Evolutionary conservation across 495 filamentous ascomycete species (phyloP).

Genomic region (Hypoxylon cercidicola): DNA sequence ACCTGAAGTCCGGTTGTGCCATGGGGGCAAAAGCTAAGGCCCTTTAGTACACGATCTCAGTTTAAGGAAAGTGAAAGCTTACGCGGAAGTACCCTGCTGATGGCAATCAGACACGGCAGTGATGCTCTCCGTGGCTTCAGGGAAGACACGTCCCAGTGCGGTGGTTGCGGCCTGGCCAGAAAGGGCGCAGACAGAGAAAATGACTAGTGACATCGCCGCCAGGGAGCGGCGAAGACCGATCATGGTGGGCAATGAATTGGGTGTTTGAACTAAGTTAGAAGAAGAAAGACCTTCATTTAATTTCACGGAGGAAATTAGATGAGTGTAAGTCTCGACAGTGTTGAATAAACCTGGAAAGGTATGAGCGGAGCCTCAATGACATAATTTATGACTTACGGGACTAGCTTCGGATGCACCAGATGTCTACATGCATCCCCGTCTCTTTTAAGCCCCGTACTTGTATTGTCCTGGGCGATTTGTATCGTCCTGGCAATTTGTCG

Average conservation of each 20-base stretch:
- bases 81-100: conserved; percentile 51
- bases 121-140: conserved; percentile 14
- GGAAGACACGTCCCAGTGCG: too few relatives aligned
- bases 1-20: conserved; percentile 54
- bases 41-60: not conserved
- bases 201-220: too few relatives aligned
- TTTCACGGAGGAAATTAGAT: not conserved
- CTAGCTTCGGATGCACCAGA: not conserved
- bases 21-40: conserved; percentile 51
- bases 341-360: not conserved
- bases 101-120: conserved; percentile 56
- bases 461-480: too few relatives aligned
- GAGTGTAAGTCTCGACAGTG: not conserved
- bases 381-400: conserved; percentile 4
- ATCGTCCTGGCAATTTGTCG: too few relatives aligned
- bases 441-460: too few relatives aligned
- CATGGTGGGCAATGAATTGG: too few relatives aligned
- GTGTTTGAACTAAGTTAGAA: not conserved
- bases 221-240: too few relatives aligned
- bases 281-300: conserved; percentile 2
- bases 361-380: conserved; percentile 28
- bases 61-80: conserved; percentile 2
- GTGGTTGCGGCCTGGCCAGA: too few relatives aligned
- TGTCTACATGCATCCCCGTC: not conserved
- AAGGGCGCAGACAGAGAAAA: too few relatives aligned